Percentiles rank a stretch among this genome's conserved stretches.
Conservation (phyloP, 2,329 filamentous ascomycete genomes). For the Raffaelea ambrosiae region DNA sequence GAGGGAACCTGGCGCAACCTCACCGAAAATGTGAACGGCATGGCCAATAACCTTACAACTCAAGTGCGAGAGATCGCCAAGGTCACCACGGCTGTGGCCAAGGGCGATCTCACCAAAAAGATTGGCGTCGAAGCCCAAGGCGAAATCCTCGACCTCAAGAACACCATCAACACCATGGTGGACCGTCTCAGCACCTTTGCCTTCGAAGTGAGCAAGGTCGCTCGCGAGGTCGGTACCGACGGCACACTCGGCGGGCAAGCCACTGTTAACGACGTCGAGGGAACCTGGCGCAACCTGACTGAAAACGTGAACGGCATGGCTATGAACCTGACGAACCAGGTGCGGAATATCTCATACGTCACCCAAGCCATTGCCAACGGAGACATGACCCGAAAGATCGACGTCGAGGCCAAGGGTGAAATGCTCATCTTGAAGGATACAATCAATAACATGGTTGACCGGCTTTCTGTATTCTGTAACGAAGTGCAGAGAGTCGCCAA, state of each 20-base stretch:
- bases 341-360: constrained; percentile 86
- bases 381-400: constrained; percentile 92
- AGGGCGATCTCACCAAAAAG: constrained; percentile 90
- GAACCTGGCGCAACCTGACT: constrained; percentile 96
- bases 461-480: constrained; percentile 90
- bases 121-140: constrained; percentile 90
- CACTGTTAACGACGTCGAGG: constrained; percentile 87
- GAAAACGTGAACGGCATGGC: constrained; percentile 79
- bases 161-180: constrained; percentile 98
- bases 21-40: constrained; percentile 92
- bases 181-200: constrained; percentile 94
- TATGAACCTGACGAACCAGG: constrained; percentile 61
- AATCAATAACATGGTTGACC: constrained; percentile 98
- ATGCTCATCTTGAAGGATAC: constrained; percentile 91
- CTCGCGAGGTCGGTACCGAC: constrained; percentile 92
- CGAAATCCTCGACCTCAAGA: constrained; percentile 91
- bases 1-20: constrained; percentile 96
- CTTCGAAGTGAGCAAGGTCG: constrained; percentile 91
- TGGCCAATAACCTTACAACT: constrained; percentile 96
- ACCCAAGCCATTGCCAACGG: constrained; percentile 93
- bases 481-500: constrained; percentile 93
- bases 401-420: constrained; percentile 90
- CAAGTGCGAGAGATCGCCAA: constrained; percentile 97
- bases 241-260: constrained; percentile 91
- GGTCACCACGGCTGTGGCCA: constrained; percentile 90